Percentiles rank a stretch among this genome's conserved stretches.
Evolutionary conservation across 1,284 basidiomycete genomes (phyloP).

Genomic region (Pseudozyma thailandica): DNA sequence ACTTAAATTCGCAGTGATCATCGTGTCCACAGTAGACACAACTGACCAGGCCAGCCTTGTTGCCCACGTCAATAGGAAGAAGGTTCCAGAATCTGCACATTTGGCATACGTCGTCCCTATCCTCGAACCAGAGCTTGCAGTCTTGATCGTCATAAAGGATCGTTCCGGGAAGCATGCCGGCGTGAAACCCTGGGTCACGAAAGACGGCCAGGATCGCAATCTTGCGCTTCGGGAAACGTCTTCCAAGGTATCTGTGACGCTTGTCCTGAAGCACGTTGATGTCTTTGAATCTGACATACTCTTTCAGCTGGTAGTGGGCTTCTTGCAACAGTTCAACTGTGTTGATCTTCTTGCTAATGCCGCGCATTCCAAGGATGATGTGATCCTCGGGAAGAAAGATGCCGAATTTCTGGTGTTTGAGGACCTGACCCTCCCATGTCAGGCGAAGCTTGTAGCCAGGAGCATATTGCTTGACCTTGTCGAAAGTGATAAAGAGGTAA

Average conservation of each 20-base stretch:
- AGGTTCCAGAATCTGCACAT: background rate
- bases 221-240: background rate
- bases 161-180: conserved; percentile 6
- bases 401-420: conserved; percentile 3
- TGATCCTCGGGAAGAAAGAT: conserved; percentile 4
- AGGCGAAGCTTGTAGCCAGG: background rate
- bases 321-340: background rate
- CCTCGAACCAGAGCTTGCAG: conserved; percentile 6
- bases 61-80: background rate
- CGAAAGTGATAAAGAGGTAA: background rate
- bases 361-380: conserved; percentile 1
- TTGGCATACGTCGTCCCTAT: conserved; percentile 3
- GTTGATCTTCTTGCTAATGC: background rate
- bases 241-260: background rate
- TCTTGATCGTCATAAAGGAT: background rate
- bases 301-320: background rate
- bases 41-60: background rate
- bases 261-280: background rate
- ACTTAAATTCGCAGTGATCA: conserved; percentile 3
- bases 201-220: conserved; percentile 7
- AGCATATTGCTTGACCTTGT: conserved; percentile 2
- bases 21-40: background rate
- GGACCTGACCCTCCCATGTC: background rate
- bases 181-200: background rate
- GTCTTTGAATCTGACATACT: background rate